Evolutionary conservation across 345 rosid genomes (phyloP).

Genomic region (Angophora floribunda): DNA sequence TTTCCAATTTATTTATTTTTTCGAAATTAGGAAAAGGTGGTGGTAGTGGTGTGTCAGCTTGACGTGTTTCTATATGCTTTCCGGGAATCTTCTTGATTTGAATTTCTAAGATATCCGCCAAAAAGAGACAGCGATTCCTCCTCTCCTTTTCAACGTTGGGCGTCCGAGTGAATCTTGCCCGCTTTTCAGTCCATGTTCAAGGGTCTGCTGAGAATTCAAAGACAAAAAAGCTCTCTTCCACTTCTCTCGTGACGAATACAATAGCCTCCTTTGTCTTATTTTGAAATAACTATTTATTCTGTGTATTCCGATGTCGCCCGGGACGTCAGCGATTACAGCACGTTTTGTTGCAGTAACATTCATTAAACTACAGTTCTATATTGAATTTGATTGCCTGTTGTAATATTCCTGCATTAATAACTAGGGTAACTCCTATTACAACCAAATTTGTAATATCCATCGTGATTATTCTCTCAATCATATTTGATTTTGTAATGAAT

Average conservation of each 20-base stretch:
- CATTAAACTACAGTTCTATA: background rate
- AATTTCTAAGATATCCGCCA: background rate
- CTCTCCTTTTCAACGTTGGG: background rate
- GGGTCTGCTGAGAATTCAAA: background rate
- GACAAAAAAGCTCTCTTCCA: background rate
- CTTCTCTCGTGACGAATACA: background rate
- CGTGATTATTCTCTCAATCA: background rate
- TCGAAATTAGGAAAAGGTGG: background rate
- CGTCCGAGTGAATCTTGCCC: background rate
- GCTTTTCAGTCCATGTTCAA: background rate
- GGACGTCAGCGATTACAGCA: background rate
- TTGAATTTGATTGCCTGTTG: background rate
- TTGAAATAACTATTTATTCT: background rate
- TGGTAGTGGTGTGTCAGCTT: background rate
- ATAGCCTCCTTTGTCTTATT: background rate
- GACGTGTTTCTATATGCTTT: background rate
- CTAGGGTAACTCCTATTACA: background rate
- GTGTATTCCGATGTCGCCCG: background rate
- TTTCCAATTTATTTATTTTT: background rate
- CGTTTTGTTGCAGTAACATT: background rate
- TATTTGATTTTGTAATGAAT: background rate
- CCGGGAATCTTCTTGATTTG: background rate
- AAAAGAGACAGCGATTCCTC: background rate
- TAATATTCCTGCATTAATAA: background rate
- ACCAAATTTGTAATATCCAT: fast-evolving